Evolutionary conservation across 2,329 filamentous ascomycete genomes (phyloP).

Genomic region (Exophiala dermatitidis): DNA sequence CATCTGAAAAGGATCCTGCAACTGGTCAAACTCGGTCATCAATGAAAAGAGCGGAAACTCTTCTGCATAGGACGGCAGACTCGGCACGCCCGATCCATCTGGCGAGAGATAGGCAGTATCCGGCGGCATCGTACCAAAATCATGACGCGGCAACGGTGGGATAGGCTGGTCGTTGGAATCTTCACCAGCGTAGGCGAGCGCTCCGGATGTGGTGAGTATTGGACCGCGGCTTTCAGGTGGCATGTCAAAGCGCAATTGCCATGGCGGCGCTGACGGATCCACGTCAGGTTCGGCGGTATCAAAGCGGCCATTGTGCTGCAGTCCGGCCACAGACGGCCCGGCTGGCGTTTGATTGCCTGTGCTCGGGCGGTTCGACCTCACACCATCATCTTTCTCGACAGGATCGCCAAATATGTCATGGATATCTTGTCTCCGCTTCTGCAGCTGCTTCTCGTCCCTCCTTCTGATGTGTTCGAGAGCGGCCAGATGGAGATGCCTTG

Average conservation of each 20-base stretch:
- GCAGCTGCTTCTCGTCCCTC: slow-evolving; percentile 36
- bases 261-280: slow-evolving; percentile 14
- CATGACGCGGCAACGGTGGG: slow-evolving; percentile 11
- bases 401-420: slow-evolving; percentile 37
- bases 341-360: slow-evolving; percentile 13
- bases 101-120: slow-evolving; percentile 18
- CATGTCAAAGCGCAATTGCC: slow-evolving; percentile 25
- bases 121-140: slow-evolving; percentile 12
- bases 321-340: background rate
- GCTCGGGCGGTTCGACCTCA: slow-evolving; percentile 2
- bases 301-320: slow-evolving; percentile 10
- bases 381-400: slow-evolving; percentile 19
- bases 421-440: slow-evolving; percentile 35
- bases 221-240: slow-evolving; percentile 22
- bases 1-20: slow-evolving; percentile 21
- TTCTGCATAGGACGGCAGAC: slow-evolving; percentile 24
- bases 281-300: slow-evolving; percentile 6
- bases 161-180: slow-evolving; percentile 10
- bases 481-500: slow-evolving; percentile 36
- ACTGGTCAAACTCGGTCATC: slow-evolving; percentile 26
- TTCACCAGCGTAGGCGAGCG: slow-evolving; percentile 20
- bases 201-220: slow-evolving; percentile 27
- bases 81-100: slow-evolving; percentile 22
- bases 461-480: slow-evolving; percentile 34
- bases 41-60: slow-evolving; percentile 27